Conservation (phyloP, 2,329 filamentous ascomycete genomes). For the Geosmithia putterillii region DNA sequence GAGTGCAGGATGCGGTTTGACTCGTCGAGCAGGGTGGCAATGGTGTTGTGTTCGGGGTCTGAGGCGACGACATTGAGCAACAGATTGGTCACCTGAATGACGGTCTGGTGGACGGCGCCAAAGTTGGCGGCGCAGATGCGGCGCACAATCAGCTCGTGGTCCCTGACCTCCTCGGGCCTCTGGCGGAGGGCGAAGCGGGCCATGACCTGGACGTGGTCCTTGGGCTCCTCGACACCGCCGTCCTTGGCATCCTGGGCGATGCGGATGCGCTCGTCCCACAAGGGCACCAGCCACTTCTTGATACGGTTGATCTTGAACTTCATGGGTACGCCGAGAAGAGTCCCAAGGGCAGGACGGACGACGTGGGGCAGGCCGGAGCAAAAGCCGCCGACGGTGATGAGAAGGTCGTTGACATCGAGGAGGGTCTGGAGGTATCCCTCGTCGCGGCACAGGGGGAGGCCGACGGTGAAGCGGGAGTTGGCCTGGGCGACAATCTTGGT, state of each 20-base stretch:
- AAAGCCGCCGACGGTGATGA: slow-evolving; percentile 18
- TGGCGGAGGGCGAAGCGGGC: slow-evolving; percentile 23
- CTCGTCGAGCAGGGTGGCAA: slow-evolving; percentile 24
- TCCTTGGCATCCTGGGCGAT: slow-evolving; percentile 6
- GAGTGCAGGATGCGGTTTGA: slow-evolving; percentile 14
- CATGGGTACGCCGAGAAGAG: slow-evolving; percentile 9
- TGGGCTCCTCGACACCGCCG: slow-evolving; percentile 10
- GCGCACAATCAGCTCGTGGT: slow-evolving; percentile 13
- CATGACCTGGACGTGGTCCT: slow-evolving; percentile 29
- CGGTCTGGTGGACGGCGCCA: slow-evolving; percentile 25
- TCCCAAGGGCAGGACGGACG: slow-evolving; percentile 18
- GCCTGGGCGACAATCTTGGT: slow-evolving; percentile 17
- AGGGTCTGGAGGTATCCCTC: slow-evolving; percentile 18
- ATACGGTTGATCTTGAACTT: slow-evolving; percentile 11
- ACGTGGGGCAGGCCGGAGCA: slow-evolving; percentile 14
- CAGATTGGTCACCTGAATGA: slow-evolving; percentile 24
- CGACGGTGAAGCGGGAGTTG: slow-evolving; percentile 17
- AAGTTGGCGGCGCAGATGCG: slow-evolving; percentile 21
- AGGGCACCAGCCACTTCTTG: slow-evolving; percentile 12
- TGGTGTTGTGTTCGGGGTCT: slow-evolving; percentile 22
- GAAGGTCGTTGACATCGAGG: slow-evolving; percentile 15
- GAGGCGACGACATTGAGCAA: slow-evolving; percentile 23
- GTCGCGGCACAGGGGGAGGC: slow-evolving; percentile 17
- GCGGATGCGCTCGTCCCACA: slow-evolving; percentile 11
- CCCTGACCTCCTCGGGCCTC: slow-evolving; percentile 20